phyloP scores from a whole-genome alignment of 1,139 yeast genomes.

The Kluyveromyces sp. region DNA sequence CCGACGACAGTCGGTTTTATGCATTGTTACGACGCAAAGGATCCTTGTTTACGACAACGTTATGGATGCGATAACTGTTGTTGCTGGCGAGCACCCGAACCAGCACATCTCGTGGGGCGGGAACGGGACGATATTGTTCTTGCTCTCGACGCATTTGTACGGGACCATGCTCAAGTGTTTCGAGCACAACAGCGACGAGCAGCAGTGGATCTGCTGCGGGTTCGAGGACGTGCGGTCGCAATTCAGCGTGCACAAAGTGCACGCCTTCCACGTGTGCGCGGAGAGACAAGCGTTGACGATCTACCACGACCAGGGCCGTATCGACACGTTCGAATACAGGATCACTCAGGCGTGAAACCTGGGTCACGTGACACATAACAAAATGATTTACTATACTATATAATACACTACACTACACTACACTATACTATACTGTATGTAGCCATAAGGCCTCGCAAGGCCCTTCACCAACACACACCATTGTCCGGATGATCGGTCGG shows the following conservation, averaged over 20 bases:
- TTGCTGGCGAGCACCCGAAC: constrained; percentile 5
- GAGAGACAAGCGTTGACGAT: not conserved
- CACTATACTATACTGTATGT: too few species aligned
- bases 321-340: not conserved
- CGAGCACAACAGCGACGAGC: constrained; percentile 9
- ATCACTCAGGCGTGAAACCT: not conserved
- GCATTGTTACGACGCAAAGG: constrained; percentile 8
- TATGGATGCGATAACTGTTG: constrained; percentile 6
- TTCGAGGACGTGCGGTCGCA: constrained; percentile 19
- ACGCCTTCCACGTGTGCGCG: constrained; percentile 1
- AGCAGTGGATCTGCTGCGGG: constrained; percentile 19
- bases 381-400: too few species aligned
- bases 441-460: too few species aligned
- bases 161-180: constrained; percentile 18
- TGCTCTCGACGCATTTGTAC: constrained; percentile 19
- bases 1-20: not conserved
- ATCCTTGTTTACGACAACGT: constrained; percentile 8
- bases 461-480: too few species aligned
- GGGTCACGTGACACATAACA: not conserved
- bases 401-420: too few species aligned
- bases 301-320: constrained; percentile 1
- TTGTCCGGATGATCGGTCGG: too few species aligned
- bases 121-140: constrained; percentile 9
- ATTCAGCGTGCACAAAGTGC: constrained; percentile 14
- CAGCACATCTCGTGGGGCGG: constrained; percentile 7